These are phyloP conservation scores for Fusarium oxysporum DNA, from an alignment of 2,329 filamentous ascomycete genomes.

Conservation along the genomic window DNA sequence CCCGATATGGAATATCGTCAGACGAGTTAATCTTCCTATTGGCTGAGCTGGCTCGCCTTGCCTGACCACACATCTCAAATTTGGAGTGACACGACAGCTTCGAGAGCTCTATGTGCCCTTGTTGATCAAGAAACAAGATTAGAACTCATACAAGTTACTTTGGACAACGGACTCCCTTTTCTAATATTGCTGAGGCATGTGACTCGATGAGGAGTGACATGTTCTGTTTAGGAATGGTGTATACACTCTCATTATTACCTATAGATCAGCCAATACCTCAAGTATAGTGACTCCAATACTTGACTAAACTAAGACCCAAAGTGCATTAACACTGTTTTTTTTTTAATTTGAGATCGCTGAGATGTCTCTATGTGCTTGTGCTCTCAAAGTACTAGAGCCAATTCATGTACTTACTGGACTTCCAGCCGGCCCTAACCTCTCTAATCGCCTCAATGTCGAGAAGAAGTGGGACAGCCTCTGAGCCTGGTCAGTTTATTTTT, in stretches of 20 bases:
- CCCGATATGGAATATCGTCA: background rate
- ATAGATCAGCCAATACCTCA: background rate
- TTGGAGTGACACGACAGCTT: background rate
- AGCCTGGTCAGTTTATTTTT: slow-evolving; percentile 52
- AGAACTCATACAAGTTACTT: background rate
- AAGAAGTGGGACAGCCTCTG: background rate
- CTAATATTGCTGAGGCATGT: background rate
- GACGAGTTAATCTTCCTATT: background rate
- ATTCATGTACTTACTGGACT: background rate
- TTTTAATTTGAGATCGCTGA: background rate
- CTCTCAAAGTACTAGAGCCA: background rate
- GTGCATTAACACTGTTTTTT: too few relatives aligned
- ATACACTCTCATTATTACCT: background rate
- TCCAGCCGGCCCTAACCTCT: background rate
- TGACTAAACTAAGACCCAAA: background rate
- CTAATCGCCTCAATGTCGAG: background rate
- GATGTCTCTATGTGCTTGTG: background rate
- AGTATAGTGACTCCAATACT: background rate
- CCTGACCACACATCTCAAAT: background rate
- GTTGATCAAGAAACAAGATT: background rate
- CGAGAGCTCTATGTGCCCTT: slow-evolving; percentile 1
- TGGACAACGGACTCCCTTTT: background rate
- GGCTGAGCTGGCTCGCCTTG: background rate
- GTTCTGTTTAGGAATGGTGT: background rate
- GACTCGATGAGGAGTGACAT: background rate